Evolutionary conservation across 495 filamentous ascomycete genomes (phyloP), one percentile per base, ranked within the genome.

Genomic region (Penicillium canescens): DNA sequence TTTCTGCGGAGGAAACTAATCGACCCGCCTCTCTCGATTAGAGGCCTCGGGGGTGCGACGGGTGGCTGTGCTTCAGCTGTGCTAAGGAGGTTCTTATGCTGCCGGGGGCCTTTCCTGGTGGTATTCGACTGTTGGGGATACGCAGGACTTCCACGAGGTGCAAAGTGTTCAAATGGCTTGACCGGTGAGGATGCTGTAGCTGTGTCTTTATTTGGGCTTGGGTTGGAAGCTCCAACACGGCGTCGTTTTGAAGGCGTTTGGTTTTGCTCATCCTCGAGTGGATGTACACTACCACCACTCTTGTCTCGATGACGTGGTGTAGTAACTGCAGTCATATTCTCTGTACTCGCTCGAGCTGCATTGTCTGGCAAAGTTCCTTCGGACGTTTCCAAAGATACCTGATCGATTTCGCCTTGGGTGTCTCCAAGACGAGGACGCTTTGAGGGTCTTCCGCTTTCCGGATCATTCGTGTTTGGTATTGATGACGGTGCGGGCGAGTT

Each of bases 1-100:
- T 82, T 81, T 37, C 77, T 80, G 6, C 85, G 76, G 37, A 79
- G 57, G 36, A 77, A 50, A 9, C 66, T 71, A 20, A 81, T 63
- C 6, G 76, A 78, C 18, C 82, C 82, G 20, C 74, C 68, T 48
- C 65, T 63, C 7, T 69, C 63, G 28, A 33, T 54, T 43, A 55
- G 39, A 23, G 20, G 14, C 23, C 36, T 51, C 2, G 24, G 10
- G 9, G 38, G 28, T 31, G 28, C 28, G 28, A 31, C 9, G 28
- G 28, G 28, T 31, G 7, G 28, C 7, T 31, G 2, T 7, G 4
- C 9, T 31, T 5, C 28, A 31, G 9, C 28, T 5, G 28, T 31
- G 8, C 28, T 31, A 8, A 31, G 6, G 0, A 5, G 7, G 28
- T 31, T 31, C 8, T 7, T 31, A 7, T 31, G 28, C 28, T 31